Percentiles rank a stretch among this genome's conserved stretches.
Evolutionary conservation across 306 rosid genomes (phyloP).

Genomic region (Morella rubra): DNA sequence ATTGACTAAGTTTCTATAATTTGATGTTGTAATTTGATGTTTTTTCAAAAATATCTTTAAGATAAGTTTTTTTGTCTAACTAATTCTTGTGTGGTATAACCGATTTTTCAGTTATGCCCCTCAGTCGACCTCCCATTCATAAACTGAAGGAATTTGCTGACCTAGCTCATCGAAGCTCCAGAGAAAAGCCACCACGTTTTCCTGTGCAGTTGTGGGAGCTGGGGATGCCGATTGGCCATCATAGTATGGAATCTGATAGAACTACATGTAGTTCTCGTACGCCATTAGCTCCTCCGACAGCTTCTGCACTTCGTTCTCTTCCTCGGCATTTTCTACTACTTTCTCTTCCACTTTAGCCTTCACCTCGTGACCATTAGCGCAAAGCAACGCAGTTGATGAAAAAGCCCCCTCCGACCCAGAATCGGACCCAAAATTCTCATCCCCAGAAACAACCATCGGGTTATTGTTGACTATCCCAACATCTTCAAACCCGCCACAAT

Average conservation of each 20-base stretch:
- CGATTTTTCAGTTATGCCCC: no score
- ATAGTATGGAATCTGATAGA: constrained; percentile 77
- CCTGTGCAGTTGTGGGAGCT: constrained; percentile 40
- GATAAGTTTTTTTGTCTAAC: no score
- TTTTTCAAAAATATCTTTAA: no score
- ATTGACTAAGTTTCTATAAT: no score
- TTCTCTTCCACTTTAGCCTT: constrained; percentile 26
- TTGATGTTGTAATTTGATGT: no score
- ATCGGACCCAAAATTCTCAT: constrained; percentile 31
- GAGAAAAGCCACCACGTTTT: constrained; percentile 57
- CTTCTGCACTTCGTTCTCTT: constrained; percentile 53
- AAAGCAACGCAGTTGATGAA: constrained; percentile 28
- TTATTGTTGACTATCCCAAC: constrained; percentile 20
- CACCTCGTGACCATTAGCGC: constrained; percentile 1
- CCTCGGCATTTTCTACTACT: constrained; percentile 6
- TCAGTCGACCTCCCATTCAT: no score
- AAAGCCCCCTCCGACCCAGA: constrained; percentile 38
- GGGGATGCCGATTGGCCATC: constrained; percentile 59
- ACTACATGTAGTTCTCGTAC: constrained; percentile 73
- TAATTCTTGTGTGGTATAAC: no score
- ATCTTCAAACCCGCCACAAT: constrained; percentile 22
- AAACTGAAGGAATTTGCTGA: no score
- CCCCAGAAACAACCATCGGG: neutral
- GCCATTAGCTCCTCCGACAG: constrained; percentile 85
- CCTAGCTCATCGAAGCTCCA: constrained; percentile 75